Base-by-base conservation (phyloP, 768 basidiomycete genomes). In the Trametes meyenii region DNA sequence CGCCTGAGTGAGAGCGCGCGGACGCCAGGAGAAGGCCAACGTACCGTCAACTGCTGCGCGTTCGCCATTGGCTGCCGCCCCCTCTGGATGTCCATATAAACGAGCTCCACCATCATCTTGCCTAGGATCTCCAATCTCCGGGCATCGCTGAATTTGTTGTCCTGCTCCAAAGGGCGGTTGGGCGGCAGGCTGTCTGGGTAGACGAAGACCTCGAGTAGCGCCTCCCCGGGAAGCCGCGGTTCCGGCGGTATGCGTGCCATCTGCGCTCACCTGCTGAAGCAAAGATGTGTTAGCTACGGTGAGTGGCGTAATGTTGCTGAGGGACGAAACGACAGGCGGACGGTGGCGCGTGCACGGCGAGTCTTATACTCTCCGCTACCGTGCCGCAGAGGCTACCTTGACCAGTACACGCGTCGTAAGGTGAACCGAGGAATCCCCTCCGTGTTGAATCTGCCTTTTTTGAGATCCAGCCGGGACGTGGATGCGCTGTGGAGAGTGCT, bases 111-210 rank as follows among this genome's bases (percentile, higher is more conserved):
- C 49, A 58, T 50, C 49, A 35, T 29, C 21, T 1, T 49, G n/a
- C 57, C 57, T n/a, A 58, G 57, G 17, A 19, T 19, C 49, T 58
- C 49, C 33, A 58, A 29, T 17, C 57, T 24, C 5, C 26, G 17
- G 7, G 57, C 42, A 11, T 58, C 49, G 48, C 57, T 58, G 49
- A 58, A 58, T 29, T 44, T 50, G 48, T 58, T 58, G 29, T 51
- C 33, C 14, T 42, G 49, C 38, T 58, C 57, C 6, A 58, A 33
- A 11, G 57, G 29, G 12, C 57, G 57, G 16, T 43, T 44, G 1
- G 40, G 29, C 1, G 42, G 49, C 16, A 50, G 19, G 5, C 23
- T 49, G 5, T 19, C 40, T 2, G 57, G 57, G 26, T 50, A 26
- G 17, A 58, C 57, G 40, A 58, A 58, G 39, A 58, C 17, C 49